Evolutionary conservation across 495 filamentous ascomycete species (phyloP), one percentile per base, ranked within the genome.

Genomic region (Acidomyces sp.): DNA sequence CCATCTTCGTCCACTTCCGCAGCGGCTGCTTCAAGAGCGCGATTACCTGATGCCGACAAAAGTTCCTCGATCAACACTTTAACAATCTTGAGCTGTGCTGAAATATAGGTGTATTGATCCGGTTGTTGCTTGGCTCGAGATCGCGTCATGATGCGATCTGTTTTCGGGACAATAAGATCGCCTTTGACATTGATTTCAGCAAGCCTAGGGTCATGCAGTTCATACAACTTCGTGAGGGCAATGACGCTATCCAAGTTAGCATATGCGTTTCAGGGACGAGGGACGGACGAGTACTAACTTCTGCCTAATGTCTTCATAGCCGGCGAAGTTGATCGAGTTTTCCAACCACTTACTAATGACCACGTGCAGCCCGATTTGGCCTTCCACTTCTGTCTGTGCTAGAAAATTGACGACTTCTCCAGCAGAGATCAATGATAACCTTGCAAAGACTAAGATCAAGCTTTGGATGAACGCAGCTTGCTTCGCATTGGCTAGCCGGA

Each of bases 271-370:
- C 17, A 22, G n/a, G n/a, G 40, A 5, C 18, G 18, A 36, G 17
- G 6, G 22, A 22, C 17, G 3, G 26, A 23, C 10, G 17, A 35
- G 34, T 11, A 62, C 72, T 57, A 62, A 85, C 80, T 96, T 97
- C 56, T 94, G 85, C 51, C 86, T 69, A 52, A 94, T 96, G 57
- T 93, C 87, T 51, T 95, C 86, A 52, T 95, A 97, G 15, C 90
- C 90, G 6, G 84, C 83, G 60, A 97, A 96, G 57, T 79, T 93
- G 61, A 90, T 72, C 2, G 86, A 94, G 59, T 95, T 90, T 60
- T 94, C 88, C 0, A 96, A 69, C 90, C 90, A 97, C 60, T 95
- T 95, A 61, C 75, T 68, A 46, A 97, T 61, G 11, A 97, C 90
- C 2, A 95, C 77, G 37, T 84, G 72, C 6, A 97, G 66, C 10